Evolutionary conservation across 2,329 filamentous ascomycete species (phyloP), one percentile per base, ranked within the genome.

Genomic region (Colletotrichum sp.): DNA sequence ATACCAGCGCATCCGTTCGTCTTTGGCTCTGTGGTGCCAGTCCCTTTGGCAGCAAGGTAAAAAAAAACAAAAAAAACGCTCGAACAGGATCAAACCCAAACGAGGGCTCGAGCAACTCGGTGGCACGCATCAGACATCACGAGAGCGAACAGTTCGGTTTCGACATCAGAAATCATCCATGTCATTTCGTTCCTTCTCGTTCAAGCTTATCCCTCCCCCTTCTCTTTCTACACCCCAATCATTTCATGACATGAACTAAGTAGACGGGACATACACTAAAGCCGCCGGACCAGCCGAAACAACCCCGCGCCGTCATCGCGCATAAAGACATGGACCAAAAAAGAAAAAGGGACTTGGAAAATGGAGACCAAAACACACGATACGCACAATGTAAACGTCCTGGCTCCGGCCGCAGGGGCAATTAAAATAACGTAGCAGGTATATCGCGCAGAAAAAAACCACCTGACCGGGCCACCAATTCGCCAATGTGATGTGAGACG

Each of bases 231-330:
- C 32, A 52, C 65, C 48, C 64, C 72, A 55, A 72, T 71, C 75
- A 34, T 72, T 65, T 68, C 39, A 75, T 21, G 67, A 75, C 73
- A 71, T 75, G 34, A 71, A 66, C 48, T 26, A 66, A 65, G 48
- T 39, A 52, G 57, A 63, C 30, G 34, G 43, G 63, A 71, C 61
- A 71, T 71, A 59, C 55, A 77, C 61, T 43, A 67, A 71, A 75
- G 75, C 78, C 74, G 66, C 78, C 78, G 79, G 79, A 80, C 79
- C 79, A 80, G 79, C 79, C 78, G 78, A 80, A 77, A 72, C 63
- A 71, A 70, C 60, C 61, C 26, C 48, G 64, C 74, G 70, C 70
- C 43, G 70, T 69, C 74, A 55, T 73, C 30, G 26, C 63, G 70
- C 74, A 69, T 69, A 30, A 68, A 57, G 73, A 73, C 74, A 30